Evolutionary conservation across 2,329 filamentous ascomycete species (phyloP).

Genomic region (Hymenoscyphus fraxineus): DNA sequence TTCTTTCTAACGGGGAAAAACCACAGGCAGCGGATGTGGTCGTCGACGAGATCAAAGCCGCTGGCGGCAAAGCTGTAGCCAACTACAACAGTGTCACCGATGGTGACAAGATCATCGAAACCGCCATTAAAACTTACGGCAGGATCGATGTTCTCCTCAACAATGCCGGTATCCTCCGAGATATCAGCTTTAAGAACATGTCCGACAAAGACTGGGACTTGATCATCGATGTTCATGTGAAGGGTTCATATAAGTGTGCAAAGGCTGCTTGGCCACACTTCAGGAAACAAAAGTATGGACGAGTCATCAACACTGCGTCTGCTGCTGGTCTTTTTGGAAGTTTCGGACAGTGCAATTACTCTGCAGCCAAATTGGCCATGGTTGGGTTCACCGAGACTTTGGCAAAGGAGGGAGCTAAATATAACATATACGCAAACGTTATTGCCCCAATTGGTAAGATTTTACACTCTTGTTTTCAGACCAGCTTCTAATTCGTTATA

Average conservation of each 20-base stretch:
- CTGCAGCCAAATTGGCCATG: constrained; percentile 89
- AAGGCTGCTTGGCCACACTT: constrained; percentile 96
- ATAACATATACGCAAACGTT: constrained; percentile 94
- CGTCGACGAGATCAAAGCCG: constrained; percentile 77
- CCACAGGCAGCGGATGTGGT: constrained; percentile 68
- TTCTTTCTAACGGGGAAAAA: neutral
- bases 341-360: constrained; percentile 96
- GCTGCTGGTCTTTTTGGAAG: constrained; percentile 91
- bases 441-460: constrained; percentile 72
- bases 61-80: constrained; percentile 91
- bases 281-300: constrained; percentile 96
- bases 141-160: constrained; percentile 95
- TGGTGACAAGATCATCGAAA: constrained; percentile 91
- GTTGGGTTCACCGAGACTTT: constrained; percentile 97
- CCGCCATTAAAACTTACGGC: constrained; percentile 74
- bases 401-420: constrained; percentile 95
- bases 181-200: constrained; percentile 98
- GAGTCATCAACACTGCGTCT: constrained; percentile 96
- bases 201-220: constrained; percentile 96
- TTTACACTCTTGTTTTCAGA: neutral
- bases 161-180: constrained; percentile 89
- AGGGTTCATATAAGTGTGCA: constrained; percentile 91
- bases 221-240: constrained; percentile 87
- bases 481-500: constrained; percentile 29
- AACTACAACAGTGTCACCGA: constrained; percentile 96